A percentile compares a stretch with the other conserved stretches of the same genome.
Evolutionary conservation across 768 basidiomycete genomes (phyloP).

Genomic region (Suillus sp.): DNA sequence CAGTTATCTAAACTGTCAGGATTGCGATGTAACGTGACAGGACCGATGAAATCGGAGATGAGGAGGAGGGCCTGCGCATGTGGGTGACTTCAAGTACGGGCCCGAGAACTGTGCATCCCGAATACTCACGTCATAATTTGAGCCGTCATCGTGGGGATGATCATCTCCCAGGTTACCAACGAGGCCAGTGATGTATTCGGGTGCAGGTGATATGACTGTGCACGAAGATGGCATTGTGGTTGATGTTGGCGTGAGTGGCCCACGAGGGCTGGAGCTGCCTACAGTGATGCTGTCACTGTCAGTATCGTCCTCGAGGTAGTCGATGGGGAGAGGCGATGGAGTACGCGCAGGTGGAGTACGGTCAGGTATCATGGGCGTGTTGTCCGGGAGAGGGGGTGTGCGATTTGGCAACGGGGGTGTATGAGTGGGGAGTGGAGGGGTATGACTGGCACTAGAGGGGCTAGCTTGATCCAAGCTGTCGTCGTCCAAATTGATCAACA

Average conservation of each 20-base stretch:
- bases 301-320: slow-evolving; percentile 30
- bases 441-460: neutral
- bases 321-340: slow-evolving; percentile 22
- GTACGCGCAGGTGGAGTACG: slow-evolving; percentile 12
- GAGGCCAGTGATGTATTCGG: slow-evolving; percentile 67
- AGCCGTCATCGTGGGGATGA: slow-evolving; percentile 44
- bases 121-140: slow-evolving; percentile 66
- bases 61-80: slow-evolving; percentile 55
- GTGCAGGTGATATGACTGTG: slow-evolving; percentile 33
- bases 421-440: neutral
- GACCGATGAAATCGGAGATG: slow-evolving; percentile 64
- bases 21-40: slow-evolving; percentile 38
- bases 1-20: slow-evolving; percentile 20
- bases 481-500: slow-evolving; percentile 60
- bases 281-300: slow-evolving; percentile 34
- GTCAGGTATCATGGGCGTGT: slow-evolving; percentile 8
- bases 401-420: slow-evolving; percentile 10
- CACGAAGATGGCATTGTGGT: slow-evolving; percentile 29
- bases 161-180: slow-evolving; percentile 54
- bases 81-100: slow-evolving; percentile 23
- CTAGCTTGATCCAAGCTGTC: slow-evolving; percentile 30
- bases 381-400: slow-evolving; percentile 6
- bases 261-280: slow-evolving; percentile 27
- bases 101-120: slow-evolving; percentile 21
- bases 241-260: slow-evolving; percentile 34